Base-by-base conservation (phyloP, 352 stramenopile species). In the Bremia lactucae region DNA sequence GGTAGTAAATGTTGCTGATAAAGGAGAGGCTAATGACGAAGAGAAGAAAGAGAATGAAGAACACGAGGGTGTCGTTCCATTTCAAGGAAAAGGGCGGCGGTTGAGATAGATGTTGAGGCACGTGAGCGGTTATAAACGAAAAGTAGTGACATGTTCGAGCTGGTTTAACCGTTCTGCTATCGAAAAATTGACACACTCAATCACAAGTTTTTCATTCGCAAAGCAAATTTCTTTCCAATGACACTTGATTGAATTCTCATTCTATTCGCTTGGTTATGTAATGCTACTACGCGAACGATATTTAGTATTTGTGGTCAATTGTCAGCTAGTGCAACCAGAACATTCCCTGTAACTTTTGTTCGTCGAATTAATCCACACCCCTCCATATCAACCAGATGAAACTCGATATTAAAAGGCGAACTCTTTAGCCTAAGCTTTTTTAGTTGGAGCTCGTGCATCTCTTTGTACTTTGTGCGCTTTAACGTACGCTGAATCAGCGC, bases 301-400 rank as follows among this genome's bases (percentile, higher is more conserved):
- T n/a, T n/a, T n/a, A n/a, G n/a, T n/a, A n/a, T n/a, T n/a, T n/a
- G n/a, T 3, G 8, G 13, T 13, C 1, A 1, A 29, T 57, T 54
- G 21, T 58, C 34, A 21, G 31, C 31, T 24, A 82, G 36, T 6
- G 65, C 14, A 4, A 85, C 68, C 3, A 85, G 47, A 2, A 62
- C 53, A n/a, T 70, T 70, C 1, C 69, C 81, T 4, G 72, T 79
- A 5, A 81, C 67, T 14, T 71, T 74, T 0, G 55, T 76, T 36
- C 69, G 59, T 2, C 55, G 59, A 23, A 85, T 51, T 23, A 85
- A 46, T 2, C 64, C 53, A 33, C 52, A 58, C 11, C 72, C 72
- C 43, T 85, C 72, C 65, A 86, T 79, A 40, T 83, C 72, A 0
- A 65, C 42, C 3, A 83, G 46, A 50, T 85, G 69, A 42, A 72